Base-by-base conservation (phyloP, 1,284 basidiomycete species). In the Microbotryum lychnidis-dioicae region DNA sequence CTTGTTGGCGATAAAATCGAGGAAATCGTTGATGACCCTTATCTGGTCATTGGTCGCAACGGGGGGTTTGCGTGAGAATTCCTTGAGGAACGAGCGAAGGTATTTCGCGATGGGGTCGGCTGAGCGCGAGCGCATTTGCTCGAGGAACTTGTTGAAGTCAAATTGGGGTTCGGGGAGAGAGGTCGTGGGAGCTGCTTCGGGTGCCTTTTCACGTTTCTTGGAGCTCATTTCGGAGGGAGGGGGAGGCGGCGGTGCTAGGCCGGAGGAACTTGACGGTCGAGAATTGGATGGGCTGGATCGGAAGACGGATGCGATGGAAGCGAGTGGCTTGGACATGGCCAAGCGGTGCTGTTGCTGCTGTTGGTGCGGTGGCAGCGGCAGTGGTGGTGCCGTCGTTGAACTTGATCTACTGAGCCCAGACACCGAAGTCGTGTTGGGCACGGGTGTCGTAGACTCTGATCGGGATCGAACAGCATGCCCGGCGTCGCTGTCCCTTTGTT, bases 81-180 rank as follows among this genome's bases (percentile, higher is more conserved):
- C 93, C 73, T 86, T 87, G 72, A 97, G 75, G 72, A 98, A 91
- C 91, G 90, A 93, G 77, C 87, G 84, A 62, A 91, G 81, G 77
- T 88, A 96, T 76, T 87, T 91, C 50, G 87, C 90, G 23, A 94
- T 87, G 4, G 90, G 88, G 60, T 94, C 92, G 7, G 91, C 89
- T 55, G 81, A 79, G 74, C 84, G 86, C 59, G 80, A 77, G 76
- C 91, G 87, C 82, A 97, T 88, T 76, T 97, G 91, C 73, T 91
- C 89, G 66, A 96, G 77, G 74, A 97, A 96, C 58, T 79, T 82
- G 73, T 89, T 88, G 72, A 91, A 91, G 74, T 91, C 89, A 68
- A 91, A 91, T 27, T 58, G 46, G 3, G 65, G 59, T 27, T 70
- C 70, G 14, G 42, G 25, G 23, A 31, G 3, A 6, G 27, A 21